A percentile compares a stretch with the other conserved stretches of the same genome.
Evolutionary conservation across 306 rosid genomes (phyloP).

Genomic region (Senna siamea): DNA sequence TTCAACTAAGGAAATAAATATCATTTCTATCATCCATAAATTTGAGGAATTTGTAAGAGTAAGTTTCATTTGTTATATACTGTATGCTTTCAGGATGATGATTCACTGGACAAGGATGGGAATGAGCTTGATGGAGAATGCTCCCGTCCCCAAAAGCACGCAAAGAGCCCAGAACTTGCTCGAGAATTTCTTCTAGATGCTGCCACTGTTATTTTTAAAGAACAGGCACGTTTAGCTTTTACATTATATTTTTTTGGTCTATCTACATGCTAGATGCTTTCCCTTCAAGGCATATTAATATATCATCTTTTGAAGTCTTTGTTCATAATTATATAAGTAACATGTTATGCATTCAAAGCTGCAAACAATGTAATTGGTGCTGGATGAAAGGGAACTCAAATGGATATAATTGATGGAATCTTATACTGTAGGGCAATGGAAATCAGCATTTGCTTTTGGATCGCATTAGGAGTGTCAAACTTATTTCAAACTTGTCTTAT

Average conservation of each 20-base stretch:
- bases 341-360: neutral
- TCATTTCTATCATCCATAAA: conserved; percentile 28
- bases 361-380: conserved; percentile 13
- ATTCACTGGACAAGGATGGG: conserved; percentile 77
- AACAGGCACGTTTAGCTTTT: conserved; percentile 62
- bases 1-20: conserved; percentile 40
- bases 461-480: conserved; percentile 6
- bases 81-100: conserved; percentile 64
- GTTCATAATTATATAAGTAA: conserved; percentile 1
- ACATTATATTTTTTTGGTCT: neutral
- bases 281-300: conserved; percentile 18
- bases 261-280: neutral
- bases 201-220: conserved; percentile 79
- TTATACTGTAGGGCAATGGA: conserved; percentile 10
- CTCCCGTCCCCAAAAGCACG: conserved; percentile 89
- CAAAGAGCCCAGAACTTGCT: conserved; percentile 89
- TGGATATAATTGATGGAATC: conserved; percentile 4
- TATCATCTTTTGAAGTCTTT: conserved; percentile 12
- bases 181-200: conserved; percentile 83
- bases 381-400: conserved; percentile 22
- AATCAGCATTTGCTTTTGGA: conserved; percentile 21
- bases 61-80: conserved; percentile 21
- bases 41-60: conserved; percentile 24
- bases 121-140: conserved; percentile 87
- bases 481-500: conserved; percentile 5